Evolutionary conservation across 441 rosid genomes (phyloP).

Genomic region (Corymbia calophylla): DNA sequence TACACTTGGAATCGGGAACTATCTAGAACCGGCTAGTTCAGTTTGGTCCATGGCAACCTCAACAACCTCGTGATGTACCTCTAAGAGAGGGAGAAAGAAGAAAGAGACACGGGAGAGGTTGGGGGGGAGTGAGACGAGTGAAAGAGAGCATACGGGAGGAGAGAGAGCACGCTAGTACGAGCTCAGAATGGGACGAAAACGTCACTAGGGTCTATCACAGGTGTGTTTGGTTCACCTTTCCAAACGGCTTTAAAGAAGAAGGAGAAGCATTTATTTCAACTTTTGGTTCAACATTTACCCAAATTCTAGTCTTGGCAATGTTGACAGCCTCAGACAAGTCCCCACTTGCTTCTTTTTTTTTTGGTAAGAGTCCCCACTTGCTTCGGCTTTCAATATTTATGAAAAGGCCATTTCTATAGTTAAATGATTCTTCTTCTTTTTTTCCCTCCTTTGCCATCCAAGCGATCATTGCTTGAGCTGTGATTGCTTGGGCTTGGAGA

Average conservation of each 20-base stretch:
- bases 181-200: background rate
- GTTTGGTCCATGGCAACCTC: background rate
- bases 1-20: accelerated
- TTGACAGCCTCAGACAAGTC: accelerated
- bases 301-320: accelerated
- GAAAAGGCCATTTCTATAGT: accelerated
- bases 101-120: no score
- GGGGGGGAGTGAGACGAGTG: background rate
- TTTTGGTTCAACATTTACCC: background rate
- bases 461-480: accelerated
- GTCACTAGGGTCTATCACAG: background rate
- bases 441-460: background rate
- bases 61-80: accelerated
- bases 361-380: accelerated
- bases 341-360: accelerated
- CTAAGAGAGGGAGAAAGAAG: background rate
- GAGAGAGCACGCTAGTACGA: background rate
- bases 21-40: accelerated
- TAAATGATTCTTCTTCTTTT: no score
- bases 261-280: accelerated
- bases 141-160: background rate
- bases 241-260: no score
- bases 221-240: no score
- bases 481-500: accelerated
- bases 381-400: accelerated